These are phyloP conservation scores for Penicillium sp. DNA, from an alignment of 2,329 filamentous ascomycete genomes.

Conservation along the genomic window DNA sequence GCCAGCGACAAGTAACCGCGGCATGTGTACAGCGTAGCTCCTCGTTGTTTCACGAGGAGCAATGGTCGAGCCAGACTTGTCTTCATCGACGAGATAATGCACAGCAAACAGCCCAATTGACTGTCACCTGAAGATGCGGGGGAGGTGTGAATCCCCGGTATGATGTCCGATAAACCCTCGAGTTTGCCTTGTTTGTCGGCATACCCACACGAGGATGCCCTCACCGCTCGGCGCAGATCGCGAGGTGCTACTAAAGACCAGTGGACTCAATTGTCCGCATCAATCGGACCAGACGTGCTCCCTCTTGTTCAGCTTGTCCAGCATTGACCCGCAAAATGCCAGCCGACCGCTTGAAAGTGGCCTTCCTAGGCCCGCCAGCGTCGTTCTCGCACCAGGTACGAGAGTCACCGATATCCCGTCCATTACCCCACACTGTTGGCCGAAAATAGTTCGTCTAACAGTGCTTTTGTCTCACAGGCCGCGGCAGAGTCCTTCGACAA, in stretches of 20 bases:
- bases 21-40: neutral
- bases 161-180: conserved; percentile 3
- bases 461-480: conserved; percentile 44
- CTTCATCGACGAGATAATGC: neutral
- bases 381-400: conserved; percentile 71
- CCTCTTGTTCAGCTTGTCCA: neutral
- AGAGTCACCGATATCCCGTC: neutral
- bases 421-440: conserved; percentile 22
- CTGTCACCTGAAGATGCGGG: neutral
- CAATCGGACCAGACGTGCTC: neutral
- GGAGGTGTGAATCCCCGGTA: conserved; percentile 5
- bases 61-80: conserved; percentile 2
- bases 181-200: conserved; percentile 30
- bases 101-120: neutral
- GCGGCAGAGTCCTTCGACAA: conserved; percentile 54
- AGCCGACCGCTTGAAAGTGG: conserved; percentile 33
- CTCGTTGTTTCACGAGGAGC: conserved; percentile 9
- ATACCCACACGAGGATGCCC: conserved; percentile 4
- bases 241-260: conserved; percentile 4
- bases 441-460: conserved; percentile 11
- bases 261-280: neutral
- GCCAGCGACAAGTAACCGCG: conserved; percentile 38
- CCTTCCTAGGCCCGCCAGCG: conserved; percentile 65
- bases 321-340: neutral
- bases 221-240: conserved; percentile 20